Conservation (phyloP, 495 filamentous ascomycete species). For the Trichoderma reesei region DNA sequence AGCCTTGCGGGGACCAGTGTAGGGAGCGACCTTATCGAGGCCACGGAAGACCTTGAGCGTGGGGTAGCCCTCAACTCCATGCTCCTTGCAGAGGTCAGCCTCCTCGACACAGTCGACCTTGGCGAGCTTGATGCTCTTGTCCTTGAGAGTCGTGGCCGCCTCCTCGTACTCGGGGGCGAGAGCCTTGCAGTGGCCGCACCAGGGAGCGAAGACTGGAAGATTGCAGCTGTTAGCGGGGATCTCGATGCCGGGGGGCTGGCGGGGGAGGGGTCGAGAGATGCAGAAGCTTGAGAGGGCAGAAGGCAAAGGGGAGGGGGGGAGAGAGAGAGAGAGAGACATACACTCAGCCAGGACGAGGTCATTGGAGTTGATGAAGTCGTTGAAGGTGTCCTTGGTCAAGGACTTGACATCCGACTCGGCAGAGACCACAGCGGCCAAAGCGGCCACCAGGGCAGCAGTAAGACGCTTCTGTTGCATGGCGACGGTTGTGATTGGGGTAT, state of each 20-base stretch:
- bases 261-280: background rate
- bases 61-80: slow-evolving; percentile 92
- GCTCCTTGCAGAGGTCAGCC: slow-evolving; percentile 77
- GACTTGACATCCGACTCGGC: slow-evolving; percentile 71
- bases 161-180: slow-evolving; percentile 80
- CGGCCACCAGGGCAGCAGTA: slow-evolving; percentile 47
- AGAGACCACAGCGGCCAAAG: slow-evolving; percentile 45
- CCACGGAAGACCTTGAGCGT: slow-evolving; percentile 99
- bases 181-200: slow-evolving; percentile 78
- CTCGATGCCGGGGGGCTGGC: slow-evolving; percentile 11
- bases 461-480: slow-evolving; percentile 12
- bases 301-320: background rate
- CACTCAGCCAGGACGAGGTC: slow-evolving; percentile 74
- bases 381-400: slow-evolving; percentile 77
- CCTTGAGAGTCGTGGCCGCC: slow-evolving; percentile 86
- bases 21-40: slow-evolving; percentile 69
- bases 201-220: slow-evolving; percentile 55
- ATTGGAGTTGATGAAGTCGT: slow-evolving; percentile 74
- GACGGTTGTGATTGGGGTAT: background rate
- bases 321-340: slow-evolving; percentile 30
- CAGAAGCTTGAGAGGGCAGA: background rate
- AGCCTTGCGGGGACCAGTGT: slow-evolving; percentile 82
- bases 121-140: slow-evolving; percentile 82
- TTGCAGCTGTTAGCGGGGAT: slow-evolving; percentile 11
- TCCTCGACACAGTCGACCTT: slow-evolving; percentile 98